Evolutionary conservation across 805 yeast genomes (phyloP).

Genomic region (Ogataea haglerorum): DNA sequence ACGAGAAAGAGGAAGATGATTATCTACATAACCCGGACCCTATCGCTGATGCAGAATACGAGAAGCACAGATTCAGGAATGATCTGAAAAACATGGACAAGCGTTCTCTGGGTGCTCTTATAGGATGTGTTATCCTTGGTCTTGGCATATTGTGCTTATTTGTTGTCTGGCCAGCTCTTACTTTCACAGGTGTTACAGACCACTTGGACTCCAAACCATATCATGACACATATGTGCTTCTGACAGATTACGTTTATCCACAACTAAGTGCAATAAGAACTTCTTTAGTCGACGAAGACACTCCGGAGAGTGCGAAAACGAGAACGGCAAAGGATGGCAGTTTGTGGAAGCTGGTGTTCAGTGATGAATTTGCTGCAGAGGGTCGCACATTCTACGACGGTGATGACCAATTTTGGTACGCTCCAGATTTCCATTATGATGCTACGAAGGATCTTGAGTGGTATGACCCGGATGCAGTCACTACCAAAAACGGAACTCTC

Average conservation of each 20-base stretch:
- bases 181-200: conserved; percentile 66
- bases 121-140: conserved; percentile 57
- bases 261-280: conserved; percentile 56
- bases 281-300: conserved; percentile 65
- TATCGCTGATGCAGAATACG: conserved; percentile 82
- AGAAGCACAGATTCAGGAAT: conserved; percentile 59
- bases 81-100: conserved; percentile 67
- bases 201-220: conserved; percentile 8
- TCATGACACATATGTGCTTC: conserved; percentile 36
- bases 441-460: conserved; percentile 91
- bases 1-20: conserved; percentile 94
- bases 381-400: conserved; percentile 89
- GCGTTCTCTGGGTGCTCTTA: conserved; percentile 56
- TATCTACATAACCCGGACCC: conserved; percentile 96
- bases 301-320: conserved; percentile 48
- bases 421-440: conserved; percentile 76
- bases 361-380: conserved; percentile 86
- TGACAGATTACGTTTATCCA: conserved; percentile 58
- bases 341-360: conserved; percentile 72
- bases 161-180: conserved; percentile 76
- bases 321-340: conserved; percentile 59
- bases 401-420: conserved; percentile 90
- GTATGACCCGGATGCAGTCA: conserved; percentile 90
- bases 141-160: conserved; percentile 67
- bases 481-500: conserved; percentile 72